Percentiles rank a stretch among this genome's conserved stretches.
Evolutionary conservation across 352 stramenopile species (phyloP).

Genomic region (Globisporangium paroecandrum): DNA sequence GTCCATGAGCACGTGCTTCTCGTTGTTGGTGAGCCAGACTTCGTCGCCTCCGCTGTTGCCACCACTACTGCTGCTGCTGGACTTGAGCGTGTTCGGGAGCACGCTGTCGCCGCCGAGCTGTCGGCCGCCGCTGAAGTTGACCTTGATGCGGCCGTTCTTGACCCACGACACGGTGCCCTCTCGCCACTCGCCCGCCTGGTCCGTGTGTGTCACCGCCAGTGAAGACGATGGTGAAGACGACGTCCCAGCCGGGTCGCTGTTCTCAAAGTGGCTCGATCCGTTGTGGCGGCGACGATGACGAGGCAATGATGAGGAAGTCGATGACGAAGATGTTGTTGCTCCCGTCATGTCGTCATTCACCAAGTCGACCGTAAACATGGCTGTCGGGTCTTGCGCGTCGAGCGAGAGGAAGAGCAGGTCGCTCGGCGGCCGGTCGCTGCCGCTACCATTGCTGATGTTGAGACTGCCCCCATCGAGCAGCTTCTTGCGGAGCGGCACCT

Average conservation of each 20-base stretch:
- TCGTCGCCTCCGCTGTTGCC: conserved; percentile 21
- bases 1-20: conserved; percentile 43
- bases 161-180: conserved; percentile 60
- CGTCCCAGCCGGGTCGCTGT: not conserved
- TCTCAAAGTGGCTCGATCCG: not conserved
- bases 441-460: not conserved
- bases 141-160: conserved; percentile 50
- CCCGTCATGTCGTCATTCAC: not conserved
- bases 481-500: conserved; percentile 1
- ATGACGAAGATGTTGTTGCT: not conserved
- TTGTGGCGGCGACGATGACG: not conserved
- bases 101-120: conserved; percentile 24
- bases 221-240: not conserved
- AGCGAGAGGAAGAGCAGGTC: not conserved
- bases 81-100: not conserved
- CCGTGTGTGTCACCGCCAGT: not conserved
- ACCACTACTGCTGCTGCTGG: not conserved
- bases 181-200: conserved; percentile 37
- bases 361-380: conserved; percentile 37
- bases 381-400: conserved; percentile 18
- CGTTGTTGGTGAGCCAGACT: conserved; percentile 42
- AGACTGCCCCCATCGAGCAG: not conserved
- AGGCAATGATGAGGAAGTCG: not conserved
- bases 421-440: not conserved
- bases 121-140: conserved; percentile 46